Evolutionary conservation across 768 basidiomycete genomes (phyloP), one percentile per base, ranked within the genome.

Genomic region (Hericium erinaceus): DNA sequence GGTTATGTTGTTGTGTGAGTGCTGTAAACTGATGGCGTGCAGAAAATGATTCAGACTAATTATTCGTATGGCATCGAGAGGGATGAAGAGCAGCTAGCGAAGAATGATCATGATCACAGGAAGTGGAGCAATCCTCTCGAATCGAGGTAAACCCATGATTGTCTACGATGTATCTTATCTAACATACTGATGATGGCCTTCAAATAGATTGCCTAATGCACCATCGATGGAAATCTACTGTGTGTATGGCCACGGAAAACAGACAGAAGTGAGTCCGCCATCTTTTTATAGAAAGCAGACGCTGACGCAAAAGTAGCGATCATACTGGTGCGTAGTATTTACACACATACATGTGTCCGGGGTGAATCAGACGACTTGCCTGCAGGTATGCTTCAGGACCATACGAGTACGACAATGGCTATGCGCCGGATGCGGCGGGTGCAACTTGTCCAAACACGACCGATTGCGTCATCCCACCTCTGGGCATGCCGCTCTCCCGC

Each of bases 51-150:
- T 33, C 74, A 71, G 40, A 79, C 77, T 0, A 98, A 98, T 66
- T 98, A 94, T 71, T 93, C 90, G 9, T 88, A 83, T 68, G 93
- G 91, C 0, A 84, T 97, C 49, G 95, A 98, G 72, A 75, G 83
- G 15, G 81, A 93, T 62, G 84, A 85, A 56, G 72, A 74, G 51
- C 72, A 73, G 39, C 68, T 97, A 56, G 77, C 75, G 57, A 72
- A 68, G 60, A 95, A 95, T 69, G 78, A 87, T 64, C 62, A 75
- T 22, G 89, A 94, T 68, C 83, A 80, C 65, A 80, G 73, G 13
- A 95, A 94, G 73, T 99, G 95, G 95, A 79, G 87, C 10, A 98
- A 98, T 69, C 93, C 94, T 11, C 74, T 93, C 20, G 91, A 94
- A 71, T 76, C 85, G 18, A 80, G 84, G 87, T 58, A 16, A 39